These are phyloP conservation scores for Chaetoscypha palmicola DNA, from an alignment of 2,329 filamentous ascomycete genomes.

Conservation along the genomic window DNA sequence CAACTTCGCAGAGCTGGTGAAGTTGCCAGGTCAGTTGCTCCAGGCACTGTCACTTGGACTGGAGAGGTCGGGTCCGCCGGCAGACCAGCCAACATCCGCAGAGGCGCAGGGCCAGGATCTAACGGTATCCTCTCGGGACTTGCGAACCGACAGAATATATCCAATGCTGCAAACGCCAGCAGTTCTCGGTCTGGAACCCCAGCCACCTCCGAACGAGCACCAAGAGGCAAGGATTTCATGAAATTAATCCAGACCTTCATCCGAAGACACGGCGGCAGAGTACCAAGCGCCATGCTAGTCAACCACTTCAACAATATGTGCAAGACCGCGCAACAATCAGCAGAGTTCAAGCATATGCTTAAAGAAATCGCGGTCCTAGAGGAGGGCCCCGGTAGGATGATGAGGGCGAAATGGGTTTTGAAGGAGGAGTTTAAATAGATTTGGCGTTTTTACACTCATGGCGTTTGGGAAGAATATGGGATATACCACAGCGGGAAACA, in stretches of 20 bases:
- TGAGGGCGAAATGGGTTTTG: constrained; percentile 30
- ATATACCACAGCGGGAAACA: no score
- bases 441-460: no score
- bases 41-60: constrained; percentile 90
- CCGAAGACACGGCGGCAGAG: constrained; percentile 66
- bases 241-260: constrained; percentile 74
- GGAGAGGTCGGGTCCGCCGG: constrained; percentile 75
- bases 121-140: constrained; percentile 50
- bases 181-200: constrained; percentile 43
- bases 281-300: constrained; percentile 77
- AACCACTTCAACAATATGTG: constrained; percentile 86
- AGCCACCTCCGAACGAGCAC: constrained; percentile 31
- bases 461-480: no score
- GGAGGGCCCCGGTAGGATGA: constrained; percentile 30
- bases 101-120: constrained; percentile 44
- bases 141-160: constrained; percentile 44
- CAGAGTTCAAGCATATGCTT: constrained; percentile 77
- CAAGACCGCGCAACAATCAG: constrained; percentile 57
- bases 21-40: constrained; percentile 63
- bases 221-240: constrained; percentile 56
- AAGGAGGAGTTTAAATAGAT: constrained; percentile 30
- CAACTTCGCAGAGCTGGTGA: constrained; percentile 69
- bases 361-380: constrained; percentile 67
- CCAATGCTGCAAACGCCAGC: constrained; percentile 33
- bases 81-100: constrained; percentile 47